Base-by-base conservation (phyloP, 345 rosid genomes). In the Cardamine resedifolia region DNA sequence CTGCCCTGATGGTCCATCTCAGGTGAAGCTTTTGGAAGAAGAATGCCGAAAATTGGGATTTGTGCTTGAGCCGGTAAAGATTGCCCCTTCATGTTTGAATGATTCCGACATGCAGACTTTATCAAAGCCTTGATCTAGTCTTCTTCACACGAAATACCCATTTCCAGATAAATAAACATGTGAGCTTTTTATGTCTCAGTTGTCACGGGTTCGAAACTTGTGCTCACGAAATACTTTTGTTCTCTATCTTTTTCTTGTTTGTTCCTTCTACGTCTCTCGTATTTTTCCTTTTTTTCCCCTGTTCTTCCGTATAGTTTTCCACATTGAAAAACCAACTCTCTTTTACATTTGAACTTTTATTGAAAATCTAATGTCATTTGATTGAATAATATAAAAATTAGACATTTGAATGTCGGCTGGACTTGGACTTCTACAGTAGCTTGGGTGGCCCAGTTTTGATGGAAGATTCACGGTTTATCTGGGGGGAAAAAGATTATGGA, bases 1-100 rank as follows among this genome's bases (percentile, higher is more conserved):
- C 82, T 91, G 99, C 64, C 99, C 94, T 0, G 73, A 83, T 0
- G 96, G 93, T 3, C 76, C 81, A 27, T 39, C 82, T 19, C 99
- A 95, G 67, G 90, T 74, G 33, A 70, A 84, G 71, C 88, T 68
- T 64, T 81, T 95, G 44, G 89, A 89, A 81, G 88, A 88, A 50
- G 93, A 78, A 47, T 95, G 99, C 72, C 31, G 53, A 20, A 83
- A 85, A 80, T 84, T 86, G 5, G 96, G 97, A 49, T 95, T 91
- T 77, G 66, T 60, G 11, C 58, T 91, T 39, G 83, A 77, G 70
- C 83, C 87, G 30, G 84, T 88, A n/a, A 65, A 88, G 77, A 75
- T 91, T 28, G 81, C 68, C 2, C 87, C 96, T 56, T 71, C 98
- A 2, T 44, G 72, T 26, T 81, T 88, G 59, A 82, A 36, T 27